Evolutionary conservation across 208 protist species (phyloP), one percentile per base, ranked within the genome.

Genomic region (Crithidia mellificae): DNA sequence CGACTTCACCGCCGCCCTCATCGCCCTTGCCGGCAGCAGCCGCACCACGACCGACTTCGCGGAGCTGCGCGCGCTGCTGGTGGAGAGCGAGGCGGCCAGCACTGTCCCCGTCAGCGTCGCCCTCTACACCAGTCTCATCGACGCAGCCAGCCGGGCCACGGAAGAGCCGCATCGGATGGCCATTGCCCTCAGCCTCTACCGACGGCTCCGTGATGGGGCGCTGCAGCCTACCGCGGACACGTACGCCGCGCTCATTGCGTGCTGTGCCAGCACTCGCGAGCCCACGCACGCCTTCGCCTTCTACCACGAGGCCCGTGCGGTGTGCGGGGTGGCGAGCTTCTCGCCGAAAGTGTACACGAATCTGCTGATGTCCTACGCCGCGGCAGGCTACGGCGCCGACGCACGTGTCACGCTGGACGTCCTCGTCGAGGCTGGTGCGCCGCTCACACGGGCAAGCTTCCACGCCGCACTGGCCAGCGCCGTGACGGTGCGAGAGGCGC

Each of bases 231-330:
- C 54, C 7, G 47, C 72, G 11, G 78, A 90, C 27, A 92, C 87
- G 39, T 95, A 95, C 70, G 81, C 84, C 6, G 90, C 87, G 12
- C 78, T 95, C 32, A 91, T 95, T 29, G 82, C 83, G 9, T 91
- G 85, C 63, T 88, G 81, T 59, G 87, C 87, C 52, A 77, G 79
- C 17, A 76, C 61, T 17, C 63, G 71, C 17, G 90, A 93, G 68
- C 87, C 91, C 50, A 91, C 80, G 39, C 86, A 87, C 15, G 84
- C 85, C 56, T 93, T 96, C 68, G 88, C 85, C 15, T 90, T 96
- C 65, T 93, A 91, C 55, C 90, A 93, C 51, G 90, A 95, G 58
- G 87, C 90, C 0, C 82, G 74, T 14, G 63, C 75, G 20, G 61
- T 82, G 19, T 90, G 80, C 43, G 85, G 83, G 4, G 61, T 74